A percentile compares a stretch with the other conserved stretches of the same genome.
phyloP scores from a whole-genome alignment of 352 stramenopile species.

The Phytophthora pisi region DNA sequence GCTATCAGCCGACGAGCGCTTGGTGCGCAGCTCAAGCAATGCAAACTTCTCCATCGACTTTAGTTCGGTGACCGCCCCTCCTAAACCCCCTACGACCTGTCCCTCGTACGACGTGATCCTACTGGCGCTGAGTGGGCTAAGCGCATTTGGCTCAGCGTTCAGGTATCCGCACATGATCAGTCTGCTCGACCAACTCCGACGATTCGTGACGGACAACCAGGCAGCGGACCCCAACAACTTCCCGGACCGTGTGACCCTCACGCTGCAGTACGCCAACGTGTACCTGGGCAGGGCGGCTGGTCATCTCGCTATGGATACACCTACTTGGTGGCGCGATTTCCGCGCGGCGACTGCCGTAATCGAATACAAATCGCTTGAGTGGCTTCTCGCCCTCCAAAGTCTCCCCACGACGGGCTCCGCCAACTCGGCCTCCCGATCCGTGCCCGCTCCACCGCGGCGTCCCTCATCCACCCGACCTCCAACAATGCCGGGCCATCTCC shows the following conservation, averaged over 20 bases:
- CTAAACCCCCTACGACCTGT: background rate
- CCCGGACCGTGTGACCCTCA: background rate
- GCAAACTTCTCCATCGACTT: no score
- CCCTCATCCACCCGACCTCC: background rate
- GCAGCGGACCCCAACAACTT: conserved; percentile 6
- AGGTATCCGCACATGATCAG: background rate
- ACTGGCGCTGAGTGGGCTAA: background rate
- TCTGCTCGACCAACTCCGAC: background rate
- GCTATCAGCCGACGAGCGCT: no score
- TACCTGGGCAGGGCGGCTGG: conserved; percentile 5
- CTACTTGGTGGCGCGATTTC: conserved; percentile 4
- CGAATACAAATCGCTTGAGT: conserved; percentile 1
- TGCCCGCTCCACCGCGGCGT: no score
- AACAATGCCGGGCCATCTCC: conserved; percentile 7
- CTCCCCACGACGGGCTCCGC: background rate
- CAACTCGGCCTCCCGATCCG: background rate
- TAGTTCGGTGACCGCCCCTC: no score
- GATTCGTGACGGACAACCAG: conserved; percentile 9
- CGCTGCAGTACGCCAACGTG: conserved; percentile 5
- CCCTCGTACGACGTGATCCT: conserved; percentile 3
- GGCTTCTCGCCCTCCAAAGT: background rate
- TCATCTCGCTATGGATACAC: conserved; percentile 1
- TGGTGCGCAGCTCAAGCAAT: no score
- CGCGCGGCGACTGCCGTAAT: background rate
- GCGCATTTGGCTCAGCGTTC: background rate